A percentile compares a stretch with the other conserved stretches of the same genome.
Conservation (phyloP, 805 yeast species). For the Starmerella ratchasimensis region DNA sequence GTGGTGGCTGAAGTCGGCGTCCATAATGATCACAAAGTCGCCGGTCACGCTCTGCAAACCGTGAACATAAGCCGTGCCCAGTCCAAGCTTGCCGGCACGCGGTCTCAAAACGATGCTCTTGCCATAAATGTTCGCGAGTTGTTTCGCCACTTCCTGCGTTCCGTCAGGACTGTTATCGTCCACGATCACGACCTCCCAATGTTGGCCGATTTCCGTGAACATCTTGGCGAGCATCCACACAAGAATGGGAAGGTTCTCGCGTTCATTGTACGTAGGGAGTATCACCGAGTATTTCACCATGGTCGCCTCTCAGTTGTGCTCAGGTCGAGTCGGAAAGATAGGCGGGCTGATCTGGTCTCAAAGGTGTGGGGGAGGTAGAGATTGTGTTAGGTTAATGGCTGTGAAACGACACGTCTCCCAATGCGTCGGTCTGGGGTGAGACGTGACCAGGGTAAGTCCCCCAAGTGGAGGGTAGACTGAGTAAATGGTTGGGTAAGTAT, state of each 20-base stretch:
- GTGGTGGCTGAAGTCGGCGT: slow-evolving; percentile 64
- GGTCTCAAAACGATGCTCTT: slow-evolving; percentile 52
- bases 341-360: too few species aligned
- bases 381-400: too few species aligned
- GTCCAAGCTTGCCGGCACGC: slow-evolving; percentile 63
- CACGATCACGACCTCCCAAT: slow-evolving; percentile 68
- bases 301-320: too few species aligned
- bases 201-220: slow-evolving; percentile 40
- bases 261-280: slow-evolving; percentile 67
- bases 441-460: too few species aligned
- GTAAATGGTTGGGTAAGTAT: too few species aligned
- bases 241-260: slow-evolving; percentile 52
- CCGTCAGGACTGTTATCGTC: slow-evolving; percentile 77
- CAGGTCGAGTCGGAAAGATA: too few species aligned
- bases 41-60: slow-evolving; percentile 61
- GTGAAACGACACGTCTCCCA: too few species aligned
- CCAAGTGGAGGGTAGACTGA: too few species aligned
- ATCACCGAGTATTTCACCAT: slow-evolving; percentile 53
- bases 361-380: too few species aligned
- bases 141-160: slow-evolving; percentile 41
- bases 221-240: slow-evolving; percentile 57
- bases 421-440: too few species aligned
- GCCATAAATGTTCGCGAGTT: slow-evolving; percentile 36
- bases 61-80: slow-evolving; percentile 71
- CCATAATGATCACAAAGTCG: slow-evolving; percentile 66